Percentiles rank a stretch among this genome's conserved stretches.
These are phyloP conservation scores for Irpex sp. DNA, from an alignment of 1,284 basidiomycete species.

Conservation along the genomic window DNA sequence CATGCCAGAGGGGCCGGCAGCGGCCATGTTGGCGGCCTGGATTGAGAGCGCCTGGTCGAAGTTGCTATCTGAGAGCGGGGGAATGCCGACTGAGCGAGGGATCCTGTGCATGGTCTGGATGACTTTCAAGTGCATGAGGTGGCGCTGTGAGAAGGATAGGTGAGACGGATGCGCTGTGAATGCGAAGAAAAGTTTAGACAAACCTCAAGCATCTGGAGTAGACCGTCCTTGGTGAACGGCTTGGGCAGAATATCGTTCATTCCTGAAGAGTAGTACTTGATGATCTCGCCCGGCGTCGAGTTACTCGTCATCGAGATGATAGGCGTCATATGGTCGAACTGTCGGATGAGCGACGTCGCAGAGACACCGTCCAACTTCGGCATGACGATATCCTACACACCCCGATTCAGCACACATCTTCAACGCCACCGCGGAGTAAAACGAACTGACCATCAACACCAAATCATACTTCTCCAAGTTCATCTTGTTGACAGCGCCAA, in stretches of 20 bases:
- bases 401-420: not conserved
- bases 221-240: conserved; percentile 90
- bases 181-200: not conserved
- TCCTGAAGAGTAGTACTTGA: conserved; percentile 88
- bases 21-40: conserved; percentile 20
- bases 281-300: conserved; percentile 86
- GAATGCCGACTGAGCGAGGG: conserved; percentile 68
- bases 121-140: conserved; percentile 88
- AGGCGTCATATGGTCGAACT: conserved; percentile 92
- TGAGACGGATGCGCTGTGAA: not conserved
- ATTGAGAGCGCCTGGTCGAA: conserved; percentile 53
- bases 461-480: conserved; percentile 93
- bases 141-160: conserved; percentile 55
- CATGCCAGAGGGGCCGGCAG: conserved; percentile 8
- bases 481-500: conserved; percentile 96
- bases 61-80: conserved; percentile 60
- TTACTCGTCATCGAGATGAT: conserved; percentile 98
- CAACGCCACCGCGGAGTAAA: no score
- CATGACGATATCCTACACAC: conserved; percentile 86
- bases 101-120: conserved; percentile 80
- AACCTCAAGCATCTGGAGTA: conserved; percentile 88
- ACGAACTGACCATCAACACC: conserved; percentile 79
- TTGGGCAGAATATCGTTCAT: conserved; percentile 99
- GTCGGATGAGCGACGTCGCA: conserved; percentile 89
- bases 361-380: conserved; percentile 88